Evolutionary conservation across 768 basidiomycete species (phyloP).

Genomic region (Boletales sp.): DNA sequence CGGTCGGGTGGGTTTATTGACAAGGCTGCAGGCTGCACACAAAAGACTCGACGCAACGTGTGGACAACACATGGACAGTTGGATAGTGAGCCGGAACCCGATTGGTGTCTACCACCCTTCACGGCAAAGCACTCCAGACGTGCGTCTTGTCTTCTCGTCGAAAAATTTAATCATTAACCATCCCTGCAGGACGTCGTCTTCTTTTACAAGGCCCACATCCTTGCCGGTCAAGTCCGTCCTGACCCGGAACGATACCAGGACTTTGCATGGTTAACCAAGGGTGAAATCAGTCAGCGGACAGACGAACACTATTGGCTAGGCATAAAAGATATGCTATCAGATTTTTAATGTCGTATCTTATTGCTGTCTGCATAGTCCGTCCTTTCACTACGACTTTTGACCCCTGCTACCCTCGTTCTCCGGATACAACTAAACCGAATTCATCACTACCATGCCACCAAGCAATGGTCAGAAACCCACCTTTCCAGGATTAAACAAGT

Average conservation of each 20-base stretch:
- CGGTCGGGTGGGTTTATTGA: neutral
- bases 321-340: slow-evolving; percentile 79
- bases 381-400: slow-evolving; percentile 1
- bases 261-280: slow-evolving; percentile 93
- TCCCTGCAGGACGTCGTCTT: slow-evolving; percentile 64
- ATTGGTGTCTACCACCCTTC: slow-evolving; percentile 71
- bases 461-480: slow-evolving; percentile 25
- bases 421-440: slow-evolving; percentile 15
- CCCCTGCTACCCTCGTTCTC: neutral
- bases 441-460: neutral
- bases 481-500: slow-evolving; percentile 85
- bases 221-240: slow-evolving; percentile 79
- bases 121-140: slow-evolving; percentile 35
- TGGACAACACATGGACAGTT: slow-evolving; percentile 84
- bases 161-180: neutral
- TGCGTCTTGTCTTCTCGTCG: slow-evolving; percentile 14
- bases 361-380: neutral
- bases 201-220: slow-evolving; percentile 91
- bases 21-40: slow-evolving; percentile 58
- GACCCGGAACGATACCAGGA: slow-evolving; percentile 53
- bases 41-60: slow-evolving; percentile 68
- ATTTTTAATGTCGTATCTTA: slow-evolving; percentile 31
- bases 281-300: slow-evolving; percentile 78
- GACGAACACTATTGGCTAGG: slow-evolving; percentile 68
- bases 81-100: slow-evolving; percentile 90